Conservation (phyloP, 2,329 filamentous ascomycete species). For the Botrytis medusae region DNA sequence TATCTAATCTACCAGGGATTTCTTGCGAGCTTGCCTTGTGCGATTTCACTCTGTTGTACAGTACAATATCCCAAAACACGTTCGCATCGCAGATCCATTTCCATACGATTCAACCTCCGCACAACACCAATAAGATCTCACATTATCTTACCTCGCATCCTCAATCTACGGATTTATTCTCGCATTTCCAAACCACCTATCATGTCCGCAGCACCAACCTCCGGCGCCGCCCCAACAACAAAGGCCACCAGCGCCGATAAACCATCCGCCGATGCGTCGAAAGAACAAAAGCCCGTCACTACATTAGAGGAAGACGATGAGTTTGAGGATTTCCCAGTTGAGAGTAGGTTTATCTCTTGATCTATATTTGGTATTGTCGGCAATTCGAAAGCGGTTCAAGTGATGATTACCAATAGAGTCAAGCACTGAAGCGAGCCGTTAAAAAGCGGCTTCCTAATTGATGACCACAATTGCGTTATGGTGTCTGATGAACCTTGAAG, state of each 20-base stretch:
- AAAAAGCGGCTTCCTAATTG: neutral
- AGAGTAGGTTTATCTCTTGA: conserved; percentile 59
- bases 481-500: neutral
- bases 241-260: conserved; percentile 34
- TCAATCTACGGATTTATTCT: neutral
- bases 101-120: neutral
- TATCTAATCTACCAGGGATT: conserved; percentile 3
- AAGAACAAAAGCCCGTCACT: conserved; percentile 48
- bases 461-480: conserved; percentile 4
- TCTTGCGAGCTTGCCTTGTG: neutral
- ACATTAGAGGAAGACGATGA: conserved; percentile 96
- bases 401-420: neutral
- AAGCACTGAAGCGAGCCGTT: conserved; percentile 1
- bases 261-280: conserved; percentile 37
- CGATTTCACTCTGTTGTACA: neutral
- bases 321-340: conserved; percentile 97
- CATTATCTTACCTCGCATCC: neutral
- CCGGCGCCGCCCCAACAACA: conserved; percentile 32
- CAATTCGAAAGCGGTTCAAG: neutral
- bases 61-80: neutral
- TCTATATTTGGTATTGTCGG: conserved; percentile 13
- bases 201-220: conserved; percentile 40
- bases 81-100: neutral
- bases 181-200: neutral
- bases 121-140: neutral